Evolutionary conservation across 2,329 filamentous ascomycete genomes (phyloP), one percentile per base, ranked within the genome.

Genomic region (Alternaria solani): DNA sequence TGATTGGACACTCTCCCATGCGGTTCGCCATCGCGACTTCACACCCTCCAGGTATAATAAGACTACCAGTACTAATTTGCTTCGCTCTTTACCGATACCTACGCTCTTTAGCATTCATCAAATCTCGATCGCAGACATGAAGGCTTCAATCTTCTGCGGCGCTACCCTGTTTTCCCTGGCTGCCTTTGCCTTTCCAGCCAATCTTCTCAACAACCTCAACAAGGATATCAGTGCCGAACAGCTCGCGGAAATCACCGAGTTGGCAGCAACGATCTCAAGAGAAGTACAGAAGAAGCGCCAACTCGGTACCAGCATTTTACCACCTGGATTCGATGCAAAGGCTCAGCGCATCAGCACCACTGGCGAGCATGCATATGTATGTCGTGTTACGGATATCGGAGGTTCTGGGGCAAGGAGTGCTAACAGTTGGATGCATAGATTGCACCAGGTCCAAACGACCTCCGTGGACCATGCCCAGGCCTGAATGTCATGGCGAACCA

Each of bases 401-500:
- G 1, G 28, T 48, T 23, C 8, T 12, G 30, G 34, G 34, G 18
- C 18, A 34, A 34, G 18, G 30, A 48, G 14, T 34, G 18, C 44
- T 48, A 34, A 48, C 28, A 23, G 16, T 11, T 20, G n/a, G n/a
- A 48, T 32, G 12, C 2, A 48, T 32, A 48, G 44, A 48, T 34
- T 20, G 28, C 28, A 34, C 51, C 51, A 3, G 39, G 32, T 57
- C 44, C 11, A 7, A 49, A 62, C 12, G 66, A 68, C 20, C 52
- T 68, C 9, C 69, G 69, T n/a, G 64, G 67, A 9, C 74, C 73
- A 14, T 77, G 75, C 39, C 74, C 74, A 8, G 72, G 63, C 7
- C 43, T 76, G 23, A 78, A 77, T 32, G 66, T 72, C 11, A 65
- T 73, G 47, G 73, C 74, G 7, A 77, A 77, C 41, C 74, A 75